These are phyloP conservation scores for Amoebophrya sp. DNA, from an alignment of 169 alveolate species.

Conservation along the genomic window DNA sequence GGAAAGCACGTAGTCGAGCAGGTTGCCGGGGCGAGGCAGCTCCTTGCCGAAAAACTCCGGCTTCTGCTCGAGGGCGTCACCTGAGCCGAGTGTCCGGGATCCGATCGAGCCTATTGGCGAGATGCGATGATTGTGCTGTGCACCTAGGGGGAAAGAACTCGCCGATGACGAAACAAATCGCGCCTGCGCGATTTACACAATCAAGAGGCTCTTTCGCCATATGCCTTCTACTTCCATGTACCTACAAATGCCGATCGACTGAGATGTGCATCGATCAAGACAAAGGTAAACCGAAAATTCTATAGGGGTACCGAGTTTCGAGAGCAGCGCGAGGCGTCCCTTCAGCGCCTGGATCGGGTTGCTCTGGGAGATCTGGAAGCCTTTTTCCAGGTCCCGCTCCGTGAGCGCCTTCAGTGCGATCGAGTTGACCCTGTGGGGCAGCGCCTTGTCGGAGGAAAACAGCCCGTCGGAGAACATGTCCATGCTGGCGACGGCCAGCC, in stretches of 20 bases:
- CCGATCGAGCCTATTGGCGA: no score
- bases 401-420: neutral
- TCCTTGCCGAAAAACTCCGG: constrained; percentile 7
- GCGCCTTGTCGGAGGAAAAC: neutral
- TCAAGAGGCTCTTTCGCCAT: no score
- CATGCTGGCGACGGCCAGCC: neutral
- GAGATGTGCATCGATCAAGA: no score
- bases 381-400: neutral
- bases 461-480: neutral
- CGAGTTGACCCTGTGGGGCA: neutral
- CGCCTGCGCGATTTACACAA: no score
- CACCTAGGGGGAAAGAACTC: no score
- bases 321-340: neutral
- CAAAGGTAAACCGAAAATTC: no score
- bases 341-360: neutral
- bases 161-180: no score
- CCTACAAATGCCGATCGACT: no score
- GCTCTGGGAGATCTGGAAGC: neutral
- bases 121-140: no score
- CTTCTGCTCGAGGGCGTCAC: neutral
- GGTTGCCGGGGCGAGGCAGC: constrained; percentile 3
- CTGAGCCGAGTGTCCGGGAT: no score
- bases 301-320: no score
- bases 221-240: no score
- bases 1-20: neutral